These are phyloP conservation scores for Chaetomiaceae sp. DNA, from an alignment of 2,329 filamentous ascomycete genomes.

Conservation along the genomic window DNA sequence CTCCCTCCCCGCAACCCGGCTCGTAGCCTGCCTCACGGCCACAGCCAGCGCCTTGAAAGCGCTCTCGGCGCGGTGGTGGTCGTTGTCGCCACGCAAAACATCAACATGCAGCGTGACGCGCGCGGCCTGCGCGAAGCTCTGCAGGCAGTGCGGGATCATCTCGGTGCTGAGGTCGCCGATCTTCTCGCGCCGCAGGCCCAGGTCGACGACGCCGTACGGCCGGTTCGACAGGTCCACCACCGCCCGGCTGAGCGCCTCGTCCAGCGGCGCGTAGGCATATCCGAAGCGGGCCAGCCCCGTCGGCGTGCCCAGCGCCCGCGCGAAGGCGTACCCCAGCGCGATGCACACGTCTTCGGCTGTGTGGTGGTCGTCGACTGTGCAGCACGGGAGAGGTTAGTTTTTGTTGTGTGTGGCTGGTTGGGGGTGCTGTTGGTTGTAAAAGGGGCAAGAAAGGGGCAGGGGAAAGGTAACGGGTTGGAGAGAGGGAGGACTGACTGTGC, in stretches of 20 bases:
- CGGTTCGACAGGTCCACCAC: conserved; percentile 94
- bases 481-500: conserved; percentile 61
- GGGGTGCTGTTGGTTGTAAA: neutral
- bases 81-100: conserved; percentile 83
- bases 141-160: conserved; percentile 94
- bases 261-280: conserved; percentile 84
- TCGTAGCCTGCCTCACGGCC: conserved; percentile 73
- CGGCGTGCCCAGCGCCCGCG: conserved; percentile 69
- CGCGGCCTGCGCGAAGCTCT: conserved; percentile 88
- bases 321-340: conserved; percentile 82
- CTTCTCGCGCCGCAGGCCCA: conserved; percentile 85
- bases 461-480: neutral
- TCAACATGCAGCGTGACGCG: conserved; percentile 94
- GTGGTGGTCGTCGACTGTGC: conserved; percentile 94
- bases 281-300: conserved; percentile 86
- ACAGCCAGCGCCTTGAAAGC: conserved; percentile 96
- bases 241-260: conserved; percentile 89
- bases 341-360: conserved; percentile 94
- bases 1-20: conserved; percentile 70
- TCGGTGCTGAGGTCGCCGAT: conserved; percentile 89
- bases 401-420: neutral
- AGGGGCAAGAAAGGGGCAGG: neutral
- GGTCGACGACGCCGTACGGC: conserved; percentile 75
- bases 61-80: conserved; percentile 93
- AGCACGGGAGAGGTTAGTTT: conserved; percentile 3